Evolutionary conservation across 148 eudicot species (phyloP), one percentile per base, ranked within the genome.

Genomic region (Persicaria tinctoria): DNA sequence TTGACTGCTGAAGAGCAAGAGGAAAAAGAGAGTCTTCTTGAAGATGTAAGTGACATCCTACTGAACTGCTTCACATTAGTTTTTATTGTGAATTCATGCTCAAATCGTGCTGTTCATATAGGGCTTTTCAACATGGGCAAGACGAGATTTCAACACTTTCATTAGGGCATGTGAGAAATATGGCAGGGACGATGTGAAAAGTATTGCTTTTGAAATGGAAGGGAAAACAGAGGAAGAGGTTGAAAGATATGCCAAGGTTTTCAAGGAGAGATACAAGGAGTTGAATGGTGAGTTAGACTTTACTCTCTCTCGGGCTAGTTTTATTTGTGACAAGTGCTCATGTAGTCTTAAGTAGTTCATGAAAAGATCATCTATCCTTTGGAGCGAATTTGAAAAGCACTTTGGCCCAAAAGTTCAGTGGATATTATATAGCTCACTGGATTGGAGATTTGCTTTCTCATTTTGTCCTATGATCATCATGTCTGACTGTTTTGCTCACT

Each of bases 1-100:
- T 85, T 95, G 86, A 95, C 97, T 62, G 87, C 97, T 79, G 97
- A 92, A 79, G 99, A 95, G 80, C 99, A 95, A 79, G 97, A 92
- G 77, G 99, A 95, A 76, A 95, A 95, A 78, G 99, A 95, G 80
- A 86, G 66, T 18, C 77, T 95, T 38, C 78, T 95, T 75, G 94
- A 92, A 77, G 92, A 92, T 82, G 94, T 88, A 51, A 73, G 74
- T 76, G 6, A 4, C 18, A 27, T 8, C 69, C 8, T 47, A 69
- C 50, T 8, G 51, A 44, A 44, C 51, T 69, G 50, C 49, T 46
- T 53, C 64, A 20, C 18, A 69, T 4, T 69, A n/a, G 14, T 32
- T 11, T 13, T 16, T 69, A 69, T 13, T 16, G 72, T 44, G 18
- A 44, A 46, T 69, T 69, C 44, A 16, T n/a, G 51, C 72, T 69